Evolutionary conservation across 2,329 filamentous ascomycete species (phyloP).

Genomic region (Scytalidium sp.): DNA sequence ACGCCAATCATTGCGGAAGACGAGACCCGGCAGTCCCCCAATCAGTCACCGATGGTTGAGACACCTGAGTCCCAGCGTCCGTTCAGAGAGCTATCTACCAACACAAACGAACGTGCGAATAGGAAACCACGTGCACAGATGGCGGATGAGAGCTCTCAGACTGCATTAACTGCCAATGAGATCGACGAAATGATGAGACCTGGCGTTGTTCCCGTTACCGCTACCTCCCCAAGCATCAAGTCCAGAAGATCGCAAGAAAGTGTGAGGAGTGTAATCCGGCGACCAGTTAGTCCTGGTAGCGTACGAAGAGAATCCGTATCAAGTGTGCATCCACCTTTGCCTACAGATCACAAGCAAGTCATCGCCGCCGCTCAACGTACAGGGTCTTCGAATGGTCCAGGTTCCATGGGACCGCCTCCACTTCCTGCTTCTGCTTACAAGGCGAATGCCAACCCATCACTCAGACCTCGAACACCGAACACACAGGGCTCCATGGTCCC

Average conservation of each 20-base stretch:
- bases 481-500: slow-evolving; percentile 42
- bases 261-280: slow-evolving; percentile 42
- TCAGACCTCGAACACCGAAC: slow-evolving; percentile 60
- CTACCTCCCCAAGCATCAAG: slow-evolving; percentile 34
- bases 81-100: slow-evolving; percentile 62
- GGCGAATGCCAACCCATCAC: slow-evolving; percentile 35
- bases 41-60: slow-evolving; percentile 46
- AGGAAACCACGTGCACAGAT: slow-evolving; percentile 43
- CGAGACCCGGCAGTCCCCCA: slow-evolving; percentile 54
- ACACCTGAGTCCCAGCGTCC: slow-evolving; percentile 55
- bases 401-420: slow-evolving; percentile 77
- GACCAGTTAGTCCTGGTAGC: slow-evolving; percentile 74
- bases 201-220: slow-evolving; percentile 33
- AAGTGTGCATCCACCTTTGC: slow-evolving; percentile 66
- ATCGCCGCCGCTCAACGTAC: slow-evolving; percentile 71
- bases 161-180: slow-evolving; percentile 74
- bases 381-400: slow-evolving; percentile 40
- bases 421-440: slow-evolving; percentile 69
- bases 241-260: slow-evolving; percentile 49
- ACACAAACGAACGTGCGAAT: slow-evolving; percentile 39
- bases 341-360: slow-evolving; percentile 75
- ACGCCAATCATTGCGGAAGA: slow-evolving; percentile 60
- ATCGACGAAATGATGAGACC: slow-evolving; percentile 73
- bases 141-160: slow-evolving; percentile 76
- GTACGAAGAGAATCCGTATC: slow-evolving; percentile 46